These are phyloP conservation scores for Capsicum pubescens DNA, from an alignment of 257 asterid species.

Conservation along the genomic window DNA sequence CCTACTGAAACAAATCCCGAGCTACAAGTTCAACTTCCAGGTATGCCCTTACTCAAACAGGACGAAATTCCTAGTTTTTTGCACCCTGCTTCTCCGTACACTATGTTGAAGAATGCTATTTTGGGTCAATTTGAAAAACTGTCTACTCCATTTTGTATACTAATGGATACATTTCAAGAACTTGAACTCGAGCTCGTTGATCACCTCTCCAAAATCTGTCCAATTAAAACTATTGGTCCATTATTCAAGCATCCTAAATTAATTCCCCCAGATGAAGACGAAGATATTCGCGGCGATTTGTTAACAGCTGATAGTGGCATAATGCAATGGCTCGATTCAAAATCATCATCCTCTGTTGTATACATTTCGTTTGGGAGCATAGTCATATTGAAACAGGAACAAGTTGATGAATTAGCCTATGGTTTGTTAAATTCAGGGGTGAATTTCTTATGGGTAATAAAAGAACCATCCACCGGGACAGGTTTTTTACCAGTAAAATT, in stretches of 20 bases:
- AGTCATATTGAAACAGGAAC: constrained; percentile 64
- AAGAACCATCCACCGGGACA: constrained; percentile 45
- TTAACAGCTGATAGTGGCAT: constrained; percentile 50
- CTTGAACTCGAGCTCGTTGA: constrained; percentile 53
- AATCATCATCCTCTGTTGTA: constrained; percentile 58
- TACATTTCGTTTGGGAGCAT: constrained; percentile 81
- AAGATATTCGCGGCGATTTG: constrained; percentile 49
- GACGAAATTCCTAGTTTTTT: constrained; percentile 74
- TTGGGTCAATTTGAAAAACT: constrained; percentile 62
- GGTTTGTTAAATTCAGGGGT: constrained; percentile 60
- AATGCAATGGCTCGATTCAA: constrained; percentile 60
- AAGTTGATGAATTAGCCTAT: constrained; percentile 65
- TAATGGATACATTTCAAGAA: constrained; percentile 74
- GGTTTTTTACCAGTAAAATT: constrained; percentile 36
- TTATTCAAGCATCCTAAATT: constrained; percentile 45
- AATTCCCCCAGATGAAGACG: not conserved
- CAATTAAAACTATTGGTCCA: constrained; percentile 71
- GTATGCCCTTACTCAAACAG: constrained; percentile 59
- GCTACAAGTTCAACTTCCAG: constrained; percentile 55
- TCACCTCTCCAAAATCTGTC: constrained; percentile 50
- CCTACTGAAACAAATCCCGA: constrained; percentile 59
- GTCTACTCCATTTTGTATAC: constrained; percentile 50
- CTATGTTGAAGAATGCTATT: constrained; percentile 46
- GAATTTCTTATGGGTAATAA: constrained; percentile 68
- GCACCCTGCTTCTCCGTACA: constrained; percentile 49